These are phyloP conservation scores for Fusarium cicatricum DNA, from an alignment of 2,329 filamentous ascomycete species.

Conservation along the genomic window DNA sequence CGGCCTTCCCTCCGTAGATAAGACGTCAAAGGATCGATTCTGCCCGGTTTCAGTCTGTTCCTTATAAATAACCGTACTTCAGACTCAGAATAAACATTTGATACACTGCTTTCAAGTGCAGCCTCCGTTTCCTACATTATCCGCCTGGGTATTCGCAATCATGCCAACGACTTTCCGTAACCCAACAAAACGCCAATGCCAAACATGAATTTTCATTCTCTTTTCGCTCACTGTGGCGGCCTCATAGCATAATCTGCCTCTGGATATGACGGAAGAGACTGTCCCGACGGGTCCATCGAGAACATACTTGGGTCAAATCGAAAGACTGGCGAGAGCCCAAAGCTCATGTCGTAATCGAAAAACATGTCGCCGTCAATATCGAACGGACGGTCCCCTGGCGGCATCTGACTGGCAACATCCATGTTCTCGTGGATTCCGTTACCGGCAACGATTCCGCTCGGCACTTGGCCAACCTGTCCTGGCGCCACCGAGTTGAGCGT, in stretches of 20 bases:
- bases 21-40: conserved; percentile 11
- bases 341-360: conserved; percentile 44
- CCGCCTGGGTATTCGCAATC: conserved; percentile 9
- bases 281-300: conserved; percentile 36
- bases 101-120: not conserved
- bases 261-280: conserved; percentile 37
- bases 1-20: conserved; percentile 26
- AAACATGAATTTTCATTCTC: not conserved
- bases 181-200: not conserved
- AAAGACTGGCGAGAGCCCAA: conserved; percentile 41
- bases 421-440: conserved; percentile 27
- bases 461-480: conserved; percentile 19
- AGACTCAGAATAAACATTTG: not conserved
- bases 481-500: conserved; percentile 19
- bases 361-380: conserved; percentile 41
- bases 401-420: conserved; percentile 29
- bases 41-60: conserved; percentile 1
- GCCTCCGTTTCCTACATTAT: not conserved
- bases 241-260: conserved; percentile 37
- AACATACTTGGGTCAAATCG: conserved; percentile 41
- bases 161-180: not conserved
- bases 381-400: conserved; percentile 31
- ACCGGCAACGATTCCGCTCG: conserved; percentile 10
- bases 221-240: conserved; percentile 5
- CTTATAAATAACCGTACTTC: not conserved